Percentiles rank a stretch among this genome's conserved stretches.
phyloP scores from a whole-genome alignment of 768 basidiomycete species.

The Crepidotus variabilis region DNA sequence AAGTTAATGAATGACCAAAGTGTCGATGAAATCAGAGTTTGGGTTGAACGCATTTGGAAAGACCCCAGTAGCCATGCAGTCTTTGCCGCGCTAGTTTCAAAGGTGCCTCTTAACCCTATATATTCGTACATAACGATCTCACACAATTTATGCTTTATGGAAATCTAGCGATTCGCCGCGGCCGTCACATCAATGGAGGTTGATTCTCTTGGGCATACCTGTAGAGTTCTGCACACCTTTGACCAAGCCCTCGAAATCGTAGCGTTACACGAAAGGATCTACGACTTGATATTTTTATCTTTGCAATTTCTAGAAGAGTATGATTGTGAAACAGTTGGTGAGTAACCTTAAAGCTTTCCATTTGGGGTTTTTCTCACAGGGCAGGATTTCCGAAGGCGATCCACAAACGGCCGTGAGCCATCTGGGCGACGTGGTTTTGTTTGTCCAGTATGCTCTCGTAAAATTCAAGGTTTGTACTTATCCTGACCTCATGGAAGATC shows the following conservation, averaged over 20 bases:
- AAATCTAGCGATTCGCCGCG: slow-evolving; percentile 52
- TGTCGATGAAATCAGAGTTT: slow-evolving; percentile 31
- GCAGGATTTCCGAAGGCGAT: slow-evolving; percentile 48
- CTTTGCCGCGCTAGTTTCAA: slow-evolving; percentile 54
- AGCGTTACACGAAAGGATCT: slow-evolving; percentile 62
- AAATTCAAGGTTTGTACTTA: slow-evolving; percentile 51
- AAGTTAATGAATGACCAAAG: slow-evolving; percentile 51
- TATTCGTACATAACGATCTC: not conserved
- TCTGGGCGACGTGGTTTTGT: slow-evolving; percentile 75
- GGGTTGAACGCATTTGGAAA: slow-evolving; percentile 44
- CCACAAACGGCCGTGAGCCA: slow-evolving; percentile 80
- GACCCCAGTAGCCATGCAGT: slow-evolving; percentile 55
- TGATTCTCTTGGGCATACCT: slow-evolving; percentile 68
- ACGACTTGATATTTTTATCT: slow-evolving; percentile 60
- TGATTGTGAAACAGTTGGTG: slow-evolving; percentile 80
- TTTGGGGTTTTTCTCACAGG: not conserved
- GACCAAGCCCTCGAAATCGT: slow-evolving; percentile 64
- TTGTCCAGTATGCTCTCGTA: slow-evolving; percentile 61
- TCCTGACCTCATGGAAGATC: not conserved
- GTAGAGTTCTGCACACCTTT: slow-evolving; percentile 57
- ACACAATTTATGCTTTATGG: not conserved
- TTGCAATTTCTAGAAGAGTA: slow-evolving; percentile 65
- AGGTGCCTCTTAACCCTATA: slow-evolving; percentile 33
- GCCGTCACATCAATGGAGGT: slow-evolving; percentile 54
- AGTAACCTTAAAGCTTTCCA: slow-evolving; percentile 21